phyloP scores from a whole-genome alignment of 108 stramenopile genomes.

The Nitzschia palea region DNA sequence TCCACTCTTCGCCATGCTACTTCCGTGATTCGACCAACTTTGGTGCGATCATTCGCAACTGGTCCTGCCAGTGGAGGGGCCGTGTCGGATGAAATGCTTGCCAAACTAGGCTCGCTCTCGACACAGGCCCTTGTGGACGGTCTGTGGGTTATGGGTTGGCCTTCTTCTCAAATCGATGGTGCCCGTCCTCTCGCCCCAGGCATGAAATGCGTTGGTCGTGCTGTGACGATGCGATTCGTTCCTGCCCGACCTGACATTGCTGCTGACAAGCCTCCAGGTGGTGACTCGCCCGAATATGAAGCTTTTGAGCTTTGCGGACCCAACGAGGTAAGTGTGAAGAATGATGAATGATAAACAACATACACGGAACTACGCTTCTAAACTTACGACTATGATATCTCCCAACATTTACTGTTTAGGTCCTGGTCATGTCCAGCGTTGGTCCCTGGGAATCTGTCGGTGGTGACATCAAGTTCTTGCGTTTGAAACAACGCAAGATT shows the following conservation, averaged over 20 bases:
- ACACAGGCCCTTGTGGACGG: constrained; percentile 90
- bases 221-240: constrained; percentile 87
- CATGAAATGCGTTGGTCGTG: constrained; percentile 82
- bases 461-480: constrained; percentile 89
- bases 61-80: constrained; percentile 75
- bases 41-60: constrained; percentile 58
- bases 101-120: constrained; percentile 72
- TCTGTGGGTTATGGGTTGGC: constrained; percentile 94
- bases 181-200: constrained; percentile 66
- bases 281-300: constrained; percentile 86
- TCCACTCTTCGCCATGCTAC: constrained; percentile 22
- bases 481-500: constrained; percentile 77
- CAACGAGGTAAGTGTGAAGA: constrained; percentile 78
- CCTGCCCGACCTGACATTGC: constrained; percentile 89
- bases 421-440: constrained; percentile 80
- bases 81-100: constrained; percentile 76
- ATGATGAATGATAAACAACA: too few species aligned
- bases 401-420: too few species aligned
- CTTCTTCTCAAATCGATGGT: constrained; percentile 82
- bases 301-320: constrained; percentile 91
- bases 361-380: too few species aligned
- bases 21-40: constrained; percentile 7
- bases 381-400: too few species aligned
- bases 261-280: constrained; percentile 82
- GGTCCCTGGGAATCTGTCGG: constrained; percentile 87